Percentiles rank a stretch among this genome's conserved stretches.
These are phyloP conservation scores for Cytospora paraplurivora DNA, from an alignment of 2,329 filamentous ascomycete genomes.

Conservation along the genomic window DNA sequence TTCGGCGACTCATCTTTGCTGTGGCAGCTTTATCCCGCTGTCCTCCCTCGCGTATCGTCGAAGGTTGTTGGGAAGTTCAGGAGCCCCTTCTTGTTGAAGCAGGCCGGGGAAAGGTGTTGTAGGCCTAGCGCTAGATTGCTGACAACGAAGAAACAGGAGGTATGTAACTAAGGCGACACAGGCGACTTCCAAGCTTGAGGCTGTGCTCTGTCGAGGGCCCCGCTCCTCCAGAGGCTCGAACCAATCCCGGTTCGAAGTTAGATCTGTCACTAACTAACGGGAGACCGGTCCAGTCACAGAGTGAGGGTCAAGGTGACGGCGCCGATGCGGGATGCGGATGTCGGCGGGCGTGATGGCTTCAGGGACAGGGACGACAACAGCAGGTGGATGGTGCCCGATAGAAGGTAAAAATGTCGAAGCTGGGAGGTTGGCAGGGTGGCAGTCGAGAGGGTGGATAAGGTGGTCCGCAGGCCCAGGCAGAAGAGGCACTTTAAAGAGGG, in stretches of 20 bases:
- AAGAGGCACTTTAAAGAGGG: too few species aligned
- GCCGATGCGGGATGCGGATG: constrained; percentile 13
- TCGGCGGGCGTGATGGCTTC: too few species aligned
- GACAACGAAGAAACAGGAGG: constrained; percentile 25
- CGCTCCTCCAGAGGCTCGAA: constrained; percentile 24
- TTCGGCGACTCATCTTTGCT: constrained; percentile 50
- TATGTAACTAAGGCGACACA: constrained; percentile 21
- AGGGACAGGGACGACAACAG: not conserved
- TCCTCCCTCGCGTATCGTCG: constrained; percentile 29
- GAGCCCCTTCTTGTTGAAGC: constrained; percentile 13
- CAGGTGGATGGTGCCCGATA: not conserved
- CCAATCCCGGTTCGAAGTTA: constrained; percentile 26
- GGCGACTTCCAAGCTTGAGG: constrained; percentile 25
- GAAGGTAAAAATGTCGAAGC: not conserved
- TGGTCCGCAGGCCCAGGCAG: not conserved
- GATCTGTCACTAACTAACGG: constrained; percentile 11
- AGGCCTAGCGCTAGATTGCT: constrained; percentile 20
- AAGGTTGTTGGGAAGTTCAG: constrained; percentile 2
- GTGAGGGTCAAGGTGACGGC: not conserved
- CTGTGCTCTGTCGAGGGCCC: constrained; percentile 28
- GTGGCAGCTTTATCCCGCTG: constrained; percentile 32
- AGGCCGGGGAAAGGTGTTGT: constrained; percentile 12
- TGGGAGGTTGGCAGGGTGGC: not conserved
- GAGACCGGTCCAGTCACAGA: constrained; percentile 1
- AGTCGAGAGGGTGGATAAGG: not conserved